phyloP scores from a whole-genome alignment of 164 flowering plant genomes.

The Chloranthus sessilifolius region DNA sequence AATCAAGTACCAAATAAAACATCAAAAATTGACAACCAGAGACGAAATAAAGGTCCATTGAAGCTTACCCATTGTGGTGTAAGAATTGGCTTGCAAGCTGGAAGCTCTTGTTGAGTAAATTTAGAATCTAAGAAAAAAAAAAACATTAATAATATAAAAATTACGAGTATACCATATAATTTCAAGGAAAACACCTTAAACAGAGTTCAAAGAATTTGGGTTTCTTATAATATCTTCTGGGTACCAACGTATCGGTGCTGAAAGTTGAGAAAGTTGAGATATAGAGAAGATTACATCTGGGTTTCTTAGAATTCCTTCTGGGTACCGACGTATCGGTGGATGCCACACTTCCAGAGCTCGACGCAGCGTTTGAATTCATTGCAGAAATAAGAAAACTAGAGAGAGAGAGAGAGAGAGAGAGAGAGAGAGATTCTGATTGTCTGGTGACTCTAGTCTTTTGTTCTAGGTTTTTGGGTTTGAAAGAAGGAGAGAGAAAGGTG shows the following conservation, averaged over 20 bases:
- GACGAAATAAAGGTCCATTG: neutral
- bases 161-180: no score
- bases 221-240: conserved; percentile 33
- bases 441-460: no score
- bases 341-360: conserved; percentile 12
- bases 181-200: no score
- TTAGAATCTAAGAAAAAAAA: conserved; percentile 67
- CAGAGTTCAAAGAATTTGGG: conserved; percentile 11
- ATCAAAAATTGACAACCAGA: no score
- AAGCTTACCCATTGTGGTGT: conserved; percentile 73
- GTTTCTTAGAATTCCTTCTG: conserved; percentile 26
- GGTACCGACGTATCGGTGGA: conserved; percentile 17
- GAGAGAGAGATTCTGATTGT: neutral
- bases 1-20: no score
- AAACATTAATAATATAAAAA: no score
- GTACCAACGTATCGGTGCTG: conserved; percentile 36
- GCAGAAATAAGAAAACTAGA: neutral
- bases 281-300: conserved; percentile 15
- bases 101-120: conserved; percentile 94
- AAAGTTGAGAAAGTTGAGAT: neutral
- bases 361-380: conserved; percentile 15
- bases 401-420: neutral
- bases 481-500: neutral
- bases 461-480: no score
- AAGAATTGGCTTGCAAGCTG: conserved; percentile 93